phyloP scores from a whole-genome alignment of 1,284 basidiomycete species.

The Malassezia yamatoensis region DNA sequence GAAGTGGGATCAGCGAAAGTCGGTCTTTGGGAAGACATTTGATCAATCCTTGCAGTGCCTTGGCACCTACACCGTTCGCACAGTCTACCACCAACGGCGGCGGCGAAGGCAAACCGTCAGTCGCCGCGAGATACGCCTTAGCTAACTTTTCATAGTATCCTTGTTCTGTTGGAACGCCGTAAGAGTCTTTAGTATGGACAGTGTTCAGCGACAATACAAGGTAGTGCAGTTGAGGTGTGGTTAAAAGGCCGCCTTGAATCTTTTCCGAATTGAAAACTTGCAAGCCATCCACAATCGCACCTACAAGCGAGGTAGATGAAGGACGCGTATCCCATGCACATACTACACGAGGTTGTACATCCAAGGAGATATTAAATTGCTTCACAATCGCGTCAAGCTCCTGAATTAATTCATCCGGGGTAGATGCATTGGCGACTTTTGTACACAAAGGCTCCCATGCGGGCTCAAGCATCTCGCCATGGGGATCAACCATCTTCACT shows the following conservation, averaged over 20 bases:
- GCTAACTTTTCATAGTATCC: constrained; percentile 81
- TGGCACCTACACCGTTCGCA: constrained; percentile 89
- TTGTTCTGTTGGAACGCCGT: constrained; percentile 71
- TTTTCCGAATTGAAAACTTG: constrained; percentile 54
- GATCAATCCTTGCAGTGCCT: constrained; percentile 36
- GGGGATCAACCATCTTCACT: constrained; percentile 92
- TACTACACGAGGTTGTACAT: constrained; percentile 68
- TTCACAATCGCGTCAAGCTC: constrained; percentile 61
- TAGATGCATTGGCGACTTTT: constrained; percentile 70
- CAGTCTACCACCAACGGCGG: constrained; percentile 75
- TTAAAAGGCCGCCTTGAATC: constrained; percentile 62
- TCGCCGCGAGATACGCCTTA: constrained; percentile 72
- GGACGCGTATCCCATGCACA: constrained; percentile 89
- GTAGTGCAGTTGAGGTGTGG: constrained; percentile 93
- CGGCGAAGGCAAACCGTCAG: constrained; percentile 50
- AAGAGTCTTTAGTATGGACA: constrained; percentile 59
- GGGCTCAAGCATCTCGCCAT: constrained; percentile 96
- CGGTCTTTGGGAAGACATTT: constrained; percentile 18
- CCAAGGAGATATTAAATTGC: constrained; percentile 65
- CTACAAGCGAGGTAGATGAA: constrained; percentile 69
- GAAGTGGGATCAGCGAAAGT: constrained; percentile 29
- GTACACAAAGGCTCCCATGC: constrained; percentile 89
- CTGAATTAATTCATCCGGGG: constrained; percentile 62
- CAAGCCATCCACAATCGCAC: constrained; percentile 74
- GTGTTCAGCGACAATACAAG: constrained; percentile 84